Percentiles rank a stretch among this genome's conserved stretches.
phyloP scores from a whole-genome alignment of 495 filamentous ascomycete species.

The Penicillium samsonianum region DNA sequence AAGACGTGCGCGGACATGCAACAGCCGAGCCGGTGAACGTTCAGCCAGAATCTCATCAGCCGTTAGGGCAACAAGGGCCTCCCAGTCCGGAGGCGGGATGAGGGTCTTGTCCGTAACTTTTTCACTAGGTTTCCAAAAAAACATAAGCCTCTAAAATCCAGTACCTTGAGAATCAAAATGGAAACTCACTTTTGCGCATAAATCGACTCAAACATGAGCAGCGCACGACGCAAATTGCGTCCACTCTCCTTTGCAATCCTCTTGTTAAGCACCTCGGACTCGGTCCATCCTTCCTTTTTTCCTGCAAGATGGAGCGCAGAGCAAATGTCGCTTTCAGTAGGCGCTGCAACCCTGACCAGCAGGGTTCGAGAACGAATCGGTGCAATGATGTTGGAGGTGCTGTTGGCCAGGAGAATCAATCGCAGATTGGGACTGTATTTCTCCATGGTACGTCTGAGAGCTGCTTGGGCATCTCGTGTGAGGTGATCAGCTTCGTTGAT shows the following conservation, averaged over 20 bases:
- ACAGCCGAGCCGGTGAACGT: conserved; percentile 80
- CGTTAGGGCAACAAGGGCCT: conserved; percentile 81
- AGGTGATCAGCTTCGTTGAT: conserved; percentile 99
- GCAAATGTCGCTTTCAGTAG: conserved; percentile 81
- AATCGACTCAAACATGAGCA: conserved; percentile 95
- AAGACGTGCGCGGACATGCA: conserved; percentile 85
- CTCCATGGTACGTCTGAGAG: conserved; percentile 94
- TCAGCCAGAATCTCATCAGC: conserved; percentile 90
- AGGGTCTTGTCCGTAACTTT: conserved; percentile 83
- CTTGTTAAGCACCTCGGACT: conserved; percentile 68
- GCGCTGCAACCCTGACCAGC: conserved; percentile 88
- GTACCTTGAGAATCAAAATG: neutral
- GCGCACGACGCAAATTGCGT: conserved; percentile 81
- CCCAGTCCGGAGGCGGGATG: conserved; percentile 95
- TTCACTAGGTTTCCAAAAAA: conserved; percentile 58
- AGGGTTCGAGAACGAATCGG: conserved; percentile 88
- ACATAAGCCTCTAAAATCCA: conserved; percentile 19
- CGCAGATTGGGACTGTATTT: conserved; percentile 96
- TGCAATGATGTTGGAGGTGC: conserved; percentile 95
- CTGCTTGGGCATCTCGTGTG: conserved; percentile 92
- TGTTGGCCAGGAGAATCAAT: conserved; percentile 89
- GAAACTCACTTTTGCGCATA: conserved; percentile 87
- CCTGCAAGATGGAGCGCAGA: conserved; percentile 72
- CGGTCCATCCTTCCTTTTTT: conserved; percentile 72
- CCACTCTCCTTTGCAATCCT: conserved; percentile 90